phyloP scores from a whole-genome alignment of 352 stramenopile genomes.

The Phytophthora agathidicida region DNA sequence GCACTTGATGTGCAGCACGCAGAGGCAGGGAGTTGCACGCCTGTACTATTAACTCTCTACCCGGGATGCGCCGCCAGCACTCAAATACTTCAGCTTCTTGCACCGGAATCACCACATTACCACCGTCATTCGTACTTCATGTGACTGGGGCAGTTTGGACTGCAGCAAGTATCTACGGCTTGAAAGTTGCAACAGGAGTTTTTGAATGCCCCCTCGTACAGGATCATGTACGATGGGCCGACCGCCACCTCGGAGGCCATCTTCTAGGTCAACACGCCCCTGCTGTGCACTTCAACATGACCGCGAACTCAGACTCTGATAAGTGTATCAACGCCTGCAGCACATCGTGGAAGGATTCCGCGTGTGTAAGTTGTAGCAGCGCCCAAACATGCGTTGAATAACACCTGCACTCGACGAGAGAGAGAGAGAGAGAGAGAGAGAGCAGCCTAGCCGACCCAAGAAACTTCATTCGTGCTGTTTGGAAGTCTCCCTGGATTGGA shows the following conservation, averaged over 20 bases:
- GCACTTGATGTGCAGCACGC: slow-evolving; percentile 5
- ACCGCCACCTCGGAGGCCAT: too few relatives aligned
- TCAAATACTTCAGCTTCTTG: slow-evolving; percentile 7
- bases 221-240: not conserved
- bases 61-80: not conserved
- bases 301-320: not conserved
- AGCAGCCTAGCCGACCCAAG: not conserved
- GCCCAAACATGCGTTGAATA: not conserved
- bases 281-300: slow-evolving; percentile 31
- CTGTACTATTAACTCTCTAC: too few relatives aligned
- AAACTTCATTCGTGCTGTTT: slow-evolving; percentile 17
- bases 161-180: too few relatives aligned
- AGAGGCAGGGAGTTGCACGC: slow-evolving; percentile 4
- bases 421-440: too few relatives aligned
- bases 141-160: too few relatives aligned
- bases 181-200: too few relatives aligned
- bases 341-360: slow-evolving; percentile 11
- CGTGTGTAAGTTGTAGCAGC: too few relatives aligned
- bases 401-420: too few relatives aligned
- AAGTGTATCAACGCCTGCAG: not conserved
- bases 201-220: not conserved
- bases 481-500: slow-evolving; percentile 17
- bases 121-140: not conserved
- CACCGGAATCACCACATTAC: slow-evolving; percentile 2
- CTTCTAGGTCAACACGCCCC: too few relatives aligned